These are phyloP conservation scores for Fraxinus nigra DNA, from an alignment of 305 asterid genomes.

Conservation along the genomic window DNA sequence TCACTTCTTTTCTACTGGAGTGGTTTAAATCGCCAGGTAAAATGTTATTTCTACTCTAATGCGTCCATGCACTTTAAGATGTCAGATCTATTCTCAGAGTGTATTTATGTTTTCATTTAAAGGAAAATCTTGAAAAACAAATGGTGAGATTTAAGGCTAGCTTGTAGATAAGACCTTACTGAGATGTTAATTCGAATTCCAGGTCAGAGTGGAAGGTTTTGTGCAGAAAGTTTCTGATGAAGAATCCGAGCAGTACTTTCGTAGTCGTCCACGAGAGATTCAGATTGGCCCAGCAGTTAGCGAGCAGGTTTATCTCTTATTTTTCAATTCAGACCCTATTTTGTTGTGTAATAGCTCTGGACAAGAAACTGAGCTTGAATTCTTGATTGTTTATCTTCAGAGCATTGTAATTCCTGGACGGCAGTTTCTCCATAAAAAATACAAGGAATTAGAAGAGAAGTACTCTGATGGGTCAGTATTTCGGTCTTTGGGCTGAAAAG, in stretches of 20 bases:
- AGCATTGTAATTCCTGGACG: conserved; percentile 44
- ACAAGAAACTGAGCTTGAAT: conserved; percentile 1
- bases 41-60: neutral
- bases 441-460: conserved; percentile 37
- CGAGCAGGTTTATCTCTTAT: conserved; percentile 39
- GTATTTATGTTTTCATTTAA: neutral
- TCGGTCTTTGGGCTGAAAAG: neutral
- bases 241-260: conserved; percentile 49
- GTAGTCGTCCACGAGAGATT: conserved; percentile 51
- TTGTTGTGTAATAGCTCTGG: neutral
- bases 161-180: neutral
- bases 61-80: neutral
- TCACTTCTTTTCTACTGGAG: conserved; percentile 51
- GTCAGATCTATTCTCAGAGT: neutral
- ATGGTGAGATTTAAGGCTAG: neutral
- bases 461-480: conserved; percentile 42
- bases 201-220: conserved; percentile 55
- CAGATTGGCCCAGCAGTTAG: conserved; percentile 52
- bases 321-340: neutral
- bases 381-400: conserved; percentile 21
- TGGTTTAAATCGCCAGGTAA: conserved; percentile 51
- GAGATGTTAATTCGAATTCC: neutral
- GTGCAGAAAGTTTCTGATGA: conserved; percentile 49
- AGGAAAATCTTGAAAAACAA: conserved; percentile 12
- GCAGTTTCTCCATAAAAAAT: conserved; percentile 31